Conservation (phyloP, 1,284 basidiomycete species). For the Trametes pubescens region DNA sequence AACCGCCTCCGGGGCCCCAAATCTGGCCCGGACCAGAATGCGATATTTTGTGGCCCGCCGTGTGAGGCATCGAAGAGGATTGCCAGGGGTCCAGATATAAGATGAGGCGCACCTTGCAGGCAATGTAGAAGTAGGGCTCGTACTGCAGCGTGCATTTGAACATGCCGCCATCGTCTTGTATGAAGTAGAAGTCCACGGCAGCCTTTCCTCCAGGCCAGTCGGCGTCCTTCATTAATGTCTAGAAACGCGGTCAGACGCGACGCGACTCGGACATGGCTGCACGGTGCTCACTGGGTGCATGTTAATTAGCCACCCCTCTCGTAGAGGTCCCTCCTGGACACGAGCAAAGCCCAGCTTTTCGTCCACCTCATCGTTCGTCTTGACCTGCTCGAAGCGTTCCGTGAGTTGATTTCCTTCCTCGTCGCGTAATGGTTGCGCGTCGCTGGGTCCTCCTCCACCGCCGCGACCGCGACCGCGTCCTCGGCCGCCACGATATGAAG, state of each 20-base stretch:
- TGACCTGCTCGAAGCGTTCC: constrained; percentile 84
- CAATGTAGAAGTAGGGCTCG: constrained; percentile 95
- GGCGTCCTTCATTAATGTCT: constrained; percentile 89
- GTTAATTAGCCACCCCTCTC: constrained; percentile 95
- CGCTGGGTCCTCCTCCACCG: constrained; percentile 49
- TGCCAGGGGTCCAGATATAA: no score
- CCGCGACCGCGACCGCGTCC: constrained; percentile 64
- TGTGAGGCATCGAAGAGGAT: no score
- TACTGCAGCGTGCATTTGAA: constrained; percentile 96
- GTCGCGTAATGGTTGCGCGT: constrained; percentile 67
- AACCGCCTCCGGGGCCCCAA: no score
- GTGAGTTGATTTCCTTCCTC: constrained; percentile 87
- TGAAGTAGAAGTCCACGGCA: constrained; percentile 97
- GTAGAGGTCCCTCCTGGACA: constrained; percentile 75
- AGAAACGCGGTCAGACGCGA: constrained; percentile 2
- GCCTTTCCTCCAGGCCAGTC: constrained; percentile 84
- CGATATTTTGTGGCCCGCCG: no score
- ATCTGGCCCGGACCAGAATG: no score
- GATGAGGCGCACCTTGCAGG: constrained; percentile 78
- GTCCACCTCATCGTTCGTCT: constrained; percentile 87
- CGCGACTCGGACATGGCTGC: neutral
- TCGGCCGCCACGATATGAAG: constrained; percentile 52
- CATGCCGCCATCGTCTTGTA: constrained; percentile 95
- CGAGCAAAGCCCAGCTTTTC: constrained; percentile 91
- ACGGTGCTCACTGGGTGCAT: constrained; percentile 89